Percentiles rank a stretch among this genome's conserved stretches.
Conservation (phyloP, 371 early-diverging fungal genomes). For the Lichtheimia corymbifera region DNA sequence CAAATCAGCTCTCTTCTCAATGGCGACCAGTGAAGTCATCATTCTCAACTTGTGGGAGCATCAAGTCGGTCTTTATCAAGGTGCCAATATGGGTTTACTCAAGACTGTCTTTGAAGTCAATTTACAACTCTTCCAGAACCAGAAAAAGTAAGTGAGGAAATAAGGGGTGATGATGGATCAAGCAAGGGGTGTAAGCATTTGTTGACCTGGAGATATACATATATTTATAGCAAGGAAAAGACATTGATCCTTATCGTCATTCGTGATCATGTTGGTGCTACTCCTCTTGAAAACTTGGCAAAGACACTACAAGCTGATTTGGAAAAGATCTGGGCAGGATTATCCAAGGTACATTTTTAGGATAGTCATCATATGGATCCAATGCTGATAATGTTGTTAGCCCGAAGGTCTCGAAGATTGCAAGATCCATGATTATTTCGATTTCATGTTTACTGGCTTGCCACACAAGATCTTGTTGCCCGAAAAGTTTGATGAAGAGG, state of each 20-base stretch:
- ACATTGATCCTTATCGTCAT: slow-evolving; percentile 95
- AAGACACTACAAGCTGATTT: slow-evolving; percentile 83
- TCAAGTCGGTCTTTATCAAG: slow-evolving; percentile 97
- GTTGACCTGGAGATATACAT: slow-evolving; percentile 6
- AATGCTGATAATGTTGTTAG: slow-evolving; percentile 25
- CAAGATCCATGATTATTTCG: slow-evolving; percentile 88
- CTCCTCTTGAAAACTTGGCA: slow-evolving; percentile 82
- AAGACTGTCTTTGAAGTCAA: slow-evolving; percentile 99
- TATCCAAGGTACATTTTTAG: slow-evolving; percentile 69
- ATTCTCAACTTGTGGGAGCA: slow-evolving; percentile 98
- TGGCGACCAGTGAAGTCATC: slow-evolving; percentile 94
- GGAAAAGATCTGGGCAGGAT: slow-evolving; percentile 86
- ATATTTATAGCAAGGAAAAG: slow-evolving; percentile 72
- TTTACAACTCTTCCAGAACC: slow-evolving; percentile 89
- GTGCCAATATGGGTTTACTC: slow-evolving; percentile 98
- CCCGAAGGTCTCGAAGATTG: slow-evolving; percentile 83
- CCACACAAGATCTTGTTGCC: slow-evolving; percentile 91
- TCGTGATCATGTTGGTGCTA: slow-evolving; percentile 90
- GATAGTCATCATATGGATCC: neutral
- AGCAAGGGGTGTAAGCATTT: neutral
- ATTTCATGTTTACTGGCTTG: slow-evolving; percentile 87
- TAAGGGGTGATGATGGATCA: neutral
- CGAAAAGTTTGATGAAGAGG: slow-evolving; percentile 80
- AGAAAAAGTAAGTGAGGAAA: slow-evolving; percentile 46
- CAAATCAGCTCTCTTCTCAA: slow-evolving; percentile 94